Base-by-base conservation (phyloP, 1,284 basidiomycete genomes). In the Takashimella koratensis region DNA sequence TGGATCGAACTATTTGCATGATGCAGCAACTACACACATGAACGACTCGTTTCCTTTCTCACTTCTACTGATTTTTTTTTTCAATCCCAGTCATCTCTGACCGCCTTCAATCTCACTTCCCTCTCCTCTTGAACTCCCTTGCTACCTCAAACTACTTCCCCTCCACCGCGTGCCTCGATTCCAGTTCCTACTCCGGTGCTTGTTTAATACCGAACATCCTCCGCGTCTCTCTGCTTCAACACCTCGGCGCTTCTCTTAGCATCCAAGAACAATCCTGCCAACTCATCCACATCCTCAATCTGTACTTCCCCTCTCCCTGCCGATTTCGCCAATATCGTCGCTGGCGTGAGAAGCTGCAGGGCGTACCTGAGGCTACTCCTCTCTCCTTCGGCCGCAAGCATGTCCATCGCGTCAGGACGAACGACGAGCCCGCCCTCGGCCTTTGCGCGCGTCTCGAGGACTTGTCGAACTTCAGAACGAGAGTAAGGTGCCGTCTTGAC, bases 231-330 rank as follows among this genome's bases (percentile, higher is more conserved):
- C 45, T 65, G 68, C 46, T 60, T 62, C 59, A 76, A 59, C 26
- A 74, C 62, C 20, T 54, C 65, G 41, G 73, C 71, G 46, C 65
- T 72, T 56, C 74, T 60, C 66, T 93, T 94, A 5, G 94, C 92
- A 73, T 98, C 94, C 63, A 97, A 79, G 81, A 98, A 98, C 21
- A 98, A 80, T 71, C 92, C 89, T 56, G 86, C 86, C 85, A 93
- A 88, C 79, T 98, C 93, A 21, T 81, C 80, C 47, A 98, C 85
- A 70, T 98, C 95, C 57, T 94, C 87, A 10, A 86, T 77, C 52
- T 85, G 82, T 53, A 98, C 90, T 66, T 93, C 86, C 22, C 78
- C 80, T 54, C 90, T 84, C 2, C 93, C 92, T 0, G 82, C 81
- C 13, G 93, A 77, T 45, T 81, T 79, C 4, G 91, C 84, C 2